Evolutionary conservation across 2,329 filamentous ascomycete genomes (phyloP), one percentile per base, ranked within the genome.

Genomic region (Stromatinia cepivora): DNA sequence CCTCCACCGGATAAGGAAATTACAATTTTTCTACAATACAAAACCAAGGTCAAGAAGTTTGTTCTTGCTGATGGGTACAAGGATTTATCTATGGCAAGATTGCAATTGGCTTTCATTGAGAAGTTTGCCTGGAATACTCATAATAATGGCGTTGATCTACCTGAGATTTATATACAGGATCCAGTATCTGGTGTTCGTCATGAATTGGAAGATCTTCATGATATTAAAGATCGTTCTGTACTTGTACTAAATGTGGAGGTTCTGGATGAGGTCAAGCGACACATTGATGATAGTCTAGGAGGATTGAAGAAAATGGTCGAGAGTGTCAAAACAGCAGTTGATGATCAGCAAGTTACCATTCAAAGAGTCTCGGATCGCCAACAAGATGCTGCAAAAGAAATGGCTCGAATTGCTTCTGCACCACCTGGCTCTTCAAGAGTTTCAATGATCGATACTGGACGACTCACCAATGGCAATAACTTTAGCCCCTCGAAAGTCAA

Each of bases 71-170:
- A 96, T 78, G 94, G 94, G 1, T 90, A 90, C 73, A 89, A 90
- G 45, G 93, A 94, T 72, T 84, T 99, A 15, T 94, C 92, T 3
- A 90, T 97, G 70, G 93, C 93, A 1, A 88, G 94, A 34, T 81
- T 99, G 70, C 94, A 99, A 79, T 85, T 99, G 39, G 94, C 95
- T 0, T 99, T 99, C 76, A 99, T 99, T 75, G 95, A 99, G 75
- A 99, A 97, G 79, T 99, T 99, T 78, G 95, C 94, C 0, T 99
- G 96, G 94, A 98, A 97, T 76, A 97, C 94, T 0, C 94, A 98
- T 75, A 91, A 93, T 71, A 96, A 97, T 76, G 95, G 95, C 10
- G 88, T 89, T 20, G 95, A 99, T 78, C 82, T 99, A 58, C 95
- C 95, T 0, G 95, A 99, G 76, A 98, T 99, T 22, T 97, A 99